Evolutionary conservation across 139 green algal species (phyloP).

Genomic region (Volvox africanus): DNA sequence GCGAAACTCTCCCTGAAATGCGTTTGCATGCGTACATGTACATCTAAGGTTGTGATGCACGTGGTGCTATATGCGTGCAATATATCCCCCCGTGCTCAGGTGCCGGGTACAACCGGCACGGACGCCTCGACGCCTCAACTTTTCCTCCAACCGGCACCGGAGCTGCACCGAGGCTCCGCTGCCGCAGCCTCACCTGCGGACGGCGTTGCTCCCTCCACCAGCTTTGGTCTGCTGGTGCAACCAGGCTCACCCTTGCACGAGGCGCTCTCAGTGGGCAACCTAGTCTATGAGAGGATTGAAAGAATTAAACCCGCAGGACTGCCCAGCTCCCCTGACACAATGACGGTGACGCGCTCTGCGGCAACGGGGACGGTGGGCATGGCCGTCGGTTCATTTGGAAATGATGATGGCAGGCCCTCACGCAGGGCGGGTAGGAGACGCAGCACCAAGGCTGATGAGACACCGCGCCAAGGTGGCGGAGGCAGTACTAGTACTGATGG

Average conservation of each 20-base stretch:
- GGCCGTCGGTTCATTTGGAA: background rate
- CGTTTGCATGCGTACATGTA: no score
- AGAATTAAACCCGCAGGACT: constrained; percentile 18
- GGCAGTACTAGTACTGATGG: background rate
- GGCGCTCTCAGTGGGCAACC: background rate
- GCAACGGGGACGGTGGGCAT: background rate
- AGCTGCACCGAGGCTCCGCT: background rate
- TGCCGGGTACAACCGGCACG: background rate
- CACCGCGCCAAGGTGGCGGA: background rate
- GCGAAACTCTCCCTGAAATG: no score
- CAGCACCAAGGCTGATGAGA: background rate
- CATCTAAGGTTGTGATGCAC: no score
- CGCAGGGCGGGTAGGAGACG: background rate
- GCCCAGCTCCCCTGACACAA: background rate
- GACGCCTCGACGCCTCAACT: constrained; percentile 31
- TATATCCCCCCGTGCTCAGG: background rate
- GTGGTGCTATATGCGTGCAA: no score
- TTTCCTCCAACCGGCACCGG: background rate
- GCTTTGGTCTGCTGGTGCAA: background rate
- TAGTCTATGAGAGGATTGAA: constrained; percentile 45
- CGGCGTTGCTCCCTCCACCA: background rate
- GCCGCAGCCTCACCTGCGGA: background rate
- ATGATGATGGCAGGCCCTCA: background rate
- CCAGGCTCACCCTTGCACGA: constrained; percentile 37
- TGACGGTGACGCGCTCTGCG: background rate